phyloP scores from a whole-genome alignment of 2,329 filamentous ascomycete genomes.

The Hypoxylon sp. region DNA sequence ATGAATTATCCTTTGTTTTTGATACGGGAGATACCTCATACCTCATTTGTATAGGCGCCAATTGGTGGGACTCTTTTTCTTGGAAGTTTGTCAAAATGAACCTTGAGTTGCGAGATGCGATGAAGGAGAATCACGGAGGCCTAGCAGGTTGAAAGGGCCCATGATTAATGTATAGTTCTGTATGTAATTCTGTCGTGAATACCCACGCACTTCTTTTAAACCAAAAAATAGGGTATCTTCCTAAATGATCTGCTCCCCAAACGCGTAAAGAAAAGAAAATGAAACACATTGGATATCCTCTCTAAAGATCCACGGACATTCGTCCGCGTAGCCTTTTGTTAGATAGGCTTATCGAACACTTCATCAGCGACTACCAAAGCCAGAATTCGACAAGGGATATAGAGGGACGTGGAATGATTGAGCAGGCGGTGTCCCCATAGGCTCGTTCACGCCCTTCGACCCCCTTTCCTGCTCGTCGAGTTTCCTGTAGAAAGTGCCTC shows the following conservation, averaged over 20 bases:
- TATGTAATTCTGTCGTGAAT: conserved; percentile 46
- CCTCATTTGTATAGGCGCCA: conserved; percentile 49
- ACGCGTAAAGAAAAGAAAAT: background rate
- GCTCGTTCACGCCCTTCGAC: background rate
- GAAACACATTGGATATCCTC: background rate
- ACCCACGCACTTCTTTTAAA: conserved; percentile 29
- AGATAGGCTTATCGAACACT: background rate
- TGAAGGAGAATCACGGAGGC: conserved; percentile 24
- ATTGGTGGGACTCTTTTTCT: conserved; percentile 33
- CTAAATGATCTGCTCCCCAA: background rate
- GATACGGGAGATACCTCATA: conserved; percentile 47
- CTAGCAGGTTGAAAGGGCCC: conserved; percentile 34
- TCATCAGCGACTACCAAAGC: background rate
- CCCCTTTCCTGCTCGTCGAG: conserved; percentile 25
- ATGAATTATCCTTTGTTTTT: conserved; percentile 39
- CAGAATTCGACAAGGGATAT: background rate
- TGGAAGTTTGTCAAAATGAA: conserved; percentile 41
- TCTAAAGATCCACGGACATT: background rate
- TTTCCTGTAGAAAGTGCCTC: conserved; percentile 32
- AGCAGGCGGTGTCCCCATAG: conserved; percentile 4
- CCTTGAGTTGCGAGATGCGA: conserved; percentile 24
- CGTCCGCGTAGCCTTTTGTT: background rate
- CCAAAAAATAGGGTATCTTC: conserved; percentile 13
- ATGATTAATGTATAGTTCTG: conserved; percentile 50
- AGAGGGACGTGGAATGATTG: background rate